Evolutionary conservation across 2,329 filamentous ascomycete genomes (phyloP).

Genomic region (Colletotrichum magnum): DNA sequence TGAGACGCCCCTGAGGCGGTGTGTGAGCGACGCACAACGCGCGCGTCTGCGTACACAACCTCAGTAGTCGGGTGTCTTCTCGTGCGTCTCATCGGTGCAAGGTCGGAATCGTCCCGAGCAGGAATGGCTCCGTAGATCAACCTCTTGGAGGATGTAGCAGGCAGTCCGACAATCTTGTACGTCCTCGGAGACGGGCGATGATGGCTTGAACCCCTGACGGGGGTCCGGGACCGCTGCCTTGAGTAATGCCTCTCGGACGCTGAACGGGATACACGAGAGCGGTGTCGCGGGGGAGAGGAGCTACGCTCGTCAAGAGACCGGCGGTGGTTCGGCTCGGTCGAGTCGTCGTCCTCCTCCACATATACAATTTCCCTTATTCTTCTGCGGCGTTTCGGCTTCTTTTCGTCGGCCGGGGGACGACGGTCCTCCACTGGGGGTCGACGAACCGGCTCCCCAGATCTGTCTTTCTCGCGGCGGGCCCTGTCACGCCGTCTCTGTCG

Average conservation of each 20-base stretch:
- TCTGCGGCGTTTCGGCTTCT: slow-evolving; percentile 29
- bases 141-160: slow-evolving; percentile 31
- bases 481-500: slow-evolving; percentile 40
- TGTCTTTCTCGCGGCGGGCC: slow-evolving; percentile 24
- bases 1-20: slow-evolving; percentile 38
- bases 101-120: slow-evolving; percentile 17
- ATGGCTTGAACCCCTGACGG: slow-evolving; percentile 24
- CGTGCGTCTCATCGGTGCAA: slow-evolving; percentile 14
- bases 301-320: slow-evolving; percentile 29
- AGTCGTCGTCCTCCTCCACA: slow-evolving; percentile 34
- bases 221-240: slow-evolving; percentile 26
- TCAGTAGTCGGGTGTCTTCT: slow-evolving; percentile 23
- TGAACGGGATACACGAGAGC: slow-evolving; percentile 36
- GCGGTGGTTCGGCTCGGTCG: slow-evolving; percentile 19
- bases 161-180: slow-evolving; percentile 23
- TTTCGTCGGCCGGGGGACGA: slow-evolving; percentile 40
- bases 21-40: slow-evolving; percentile 30
- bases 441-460: slow-evolving; percentile 2
- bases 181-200: slow-evolving; percentile 23
- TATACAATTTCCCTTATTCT: slow-evolving; percentile 35
- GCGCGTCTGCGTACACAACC: slow-evolving; percentile 32
- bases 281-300: slow-evolving; percentile 31
- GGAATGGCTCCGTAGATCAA: not conserved
- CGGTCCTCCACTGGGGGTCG: slow-evolving; percentile 33
- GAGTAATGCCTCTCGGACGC: slow-evolving; percentile 34